Evolutionary conservation across 305 asterid species (phyloP).

Genomic region (Striga hermonthica): DNA sequence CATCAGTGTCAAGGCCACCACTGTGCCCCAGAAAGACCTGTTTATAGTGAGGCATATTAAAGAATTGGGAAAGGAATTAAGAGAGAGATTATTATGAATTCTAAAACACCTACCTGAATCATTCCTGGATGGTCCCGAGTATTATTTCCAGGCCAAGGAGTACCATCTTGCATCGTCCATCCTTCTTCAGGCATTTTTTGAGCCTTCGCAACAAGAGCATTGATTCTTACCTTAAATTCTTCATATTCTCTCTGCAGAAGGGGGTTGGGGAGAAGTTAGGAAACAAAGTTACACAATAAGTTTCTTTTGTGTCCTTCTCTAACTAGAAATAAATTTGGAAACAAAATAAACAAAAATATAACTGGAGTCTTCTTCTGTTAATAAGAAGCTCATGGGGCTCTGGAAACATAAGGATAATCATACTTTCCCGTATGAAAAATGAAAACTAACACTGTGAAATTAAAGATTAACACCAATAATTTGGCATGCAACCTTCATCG

Average conservation of each 20-base stretch:
- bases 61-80: slow-evolving; percentile 25
- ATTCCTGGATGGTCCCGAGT: slow-evolving; percentile 69
- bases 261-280: background rate
- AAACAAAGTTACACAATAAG: slow-evolving; percentile 10
- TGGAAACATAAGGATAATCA: background rate
- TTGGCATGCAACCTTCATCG: slow-evolving; percentile 55
- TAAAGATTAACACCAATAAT: slow-evolving; percentile 9
- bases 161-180: slow-evolving; percentile 69
- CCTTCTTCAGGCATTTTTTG: slow-evolving; percentile 72
- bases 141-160: slow-evolving; percentile 69
- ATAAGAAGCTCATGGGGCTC: background rate
- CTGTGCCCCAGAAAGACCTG: slow-evolving; percentile 91
- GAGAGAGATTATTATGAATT: slow-evolving; percentile 7
- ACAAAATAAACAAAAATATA: background rate
- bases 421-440: background rate
- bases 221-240: slow-evolving; percentile 60
- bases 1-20: slow-evolving; percentile 85
- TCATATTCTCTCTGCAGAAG: slow-evolving; percentile 61
- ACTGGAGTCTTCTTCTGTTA: background rate
- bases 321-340: background rate
- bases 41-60: slow-evolving; percentile 12
- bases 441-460: background rate
- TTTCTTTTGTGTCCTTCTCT: slow-evolving; percentile 9
- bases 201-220: slow-evolving; percentile 63
- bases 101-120: slow-evolving; percentile 44